Evolutionary conservation across 2,329 filamentous ascomycete genomes (phyloP), one percentile per base, ranked within the genome.

Genomic region (Tolypocladium tropicale): DNA sequence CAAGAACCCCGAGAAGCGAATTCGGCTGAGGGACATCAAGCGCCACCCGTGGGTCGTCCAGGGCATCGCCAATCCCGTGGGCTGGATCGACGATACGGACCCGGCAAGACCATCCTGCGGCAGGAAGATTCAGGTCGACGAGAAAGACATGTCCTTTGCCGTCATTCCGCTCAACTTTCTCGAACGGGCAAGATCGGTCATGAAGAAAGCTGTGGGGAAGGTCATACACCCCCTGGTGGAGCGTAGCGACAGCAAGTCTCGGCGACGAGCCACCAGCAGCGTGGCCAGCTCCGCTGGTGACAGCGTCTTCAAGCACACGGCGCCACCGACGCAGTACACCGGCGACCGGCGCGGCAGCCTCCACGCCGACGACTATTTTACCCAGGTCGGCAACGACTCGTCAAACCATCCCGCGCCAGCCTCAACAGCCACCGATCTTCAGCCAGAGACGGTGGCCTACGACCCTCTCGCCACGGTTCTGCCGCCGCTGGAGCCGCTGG

Each of bases 81-180:
- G 80, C 11, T 99, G 94, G 94, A 82, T 96, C n/a, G 90, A 96
- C 63, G 90, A 95, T 60, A 96, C 92, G 1, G 93, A 97, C 65
- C 91, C 92, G 2, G 85, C 84, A 39, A 82, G 86, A 37, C 86
- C 86, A 58, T 86, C 85, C 34, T 83, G 89, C 56, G 91, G 90
- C 61, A 85, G 88, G 67, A 90, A 85, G 71, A 97, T 99, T 64
- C 87, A 96, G 69, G 90, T 97, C 52, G 92, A 95, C 57, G 90
- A 90, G 62, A 85, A 85, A 66, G 94, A 99, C 72, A 84, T 99
- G 65, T 92, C 90, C 50, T 83, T 85, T 55, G 94, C 94, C 56
- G 94, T 99, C 55, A 87, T 95, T 18, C 92, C 92, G 37, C 83
- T 96, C 53, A 92, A 88, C 9, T 84, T 96, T 59, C 78, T 97